Conservation (phyloP, 202 grass and related monocot species). For the Eragrostis tef region DNA sequence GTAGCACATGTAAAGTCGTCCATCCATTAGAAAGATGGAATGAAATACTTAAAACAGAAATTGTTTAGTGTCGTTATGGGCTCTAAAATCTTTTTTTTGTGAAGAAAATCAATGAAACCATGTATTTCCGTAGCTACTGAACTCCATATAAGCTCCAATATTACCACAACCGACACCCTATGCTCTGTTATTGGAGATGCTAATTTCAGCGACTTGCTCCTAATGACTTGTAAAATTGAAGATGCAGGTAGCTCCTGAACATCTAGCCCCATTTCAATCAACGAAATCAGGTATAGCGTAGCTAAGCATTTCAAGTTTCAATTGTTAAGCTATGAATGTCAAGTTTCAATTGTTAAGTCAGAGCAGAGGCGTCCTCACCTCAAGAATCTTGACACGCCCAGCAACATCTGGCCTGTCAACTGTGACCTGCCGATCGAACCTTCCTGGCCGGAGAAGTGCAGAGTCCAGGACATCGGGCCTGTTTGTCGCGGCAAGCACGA, state of each 20-base stretch:
- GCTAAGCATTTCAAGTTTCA: too few species aligned
- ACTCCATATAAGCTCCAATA: neutral
- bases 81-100: too few species aligned
- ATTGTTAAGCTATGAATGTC: too few species aligned
- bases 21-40: neutral
- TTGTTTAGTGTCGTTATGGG: neutral
- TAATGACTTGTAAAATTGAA: neutral
- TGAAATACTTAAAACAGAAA: neutral
- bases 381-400: constrained; percentile 77
- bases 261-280: neutral
- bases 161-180: neutral
- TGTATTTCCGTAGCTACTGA: neutral
- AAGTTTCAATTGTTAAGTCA: too few species aligned
- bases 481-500: constrained; percentile 86
- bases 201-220: neutral
- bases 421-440: constrained; percentile 91
- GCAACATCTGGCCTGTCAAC: constrained; percentile 90
- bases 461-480: constrained; percentile 81
- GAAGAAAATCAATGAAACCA: neutral
- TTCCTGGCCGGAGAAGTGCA: constrained; percentile 63
- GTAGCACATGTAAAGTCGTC: neutral
- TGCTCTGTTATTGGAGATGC: neutral
- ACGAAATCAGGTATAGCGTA: neutral
- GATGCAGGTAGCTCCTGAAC: too few species aligned
- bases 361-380: constrained; percentile 43